Evolutionary conservation across 495 filamentous ascomycete genomes (phyloP), one percentile per base, ranked within the genome.

Genomic region (Neurospora tetraspora): DNA sequence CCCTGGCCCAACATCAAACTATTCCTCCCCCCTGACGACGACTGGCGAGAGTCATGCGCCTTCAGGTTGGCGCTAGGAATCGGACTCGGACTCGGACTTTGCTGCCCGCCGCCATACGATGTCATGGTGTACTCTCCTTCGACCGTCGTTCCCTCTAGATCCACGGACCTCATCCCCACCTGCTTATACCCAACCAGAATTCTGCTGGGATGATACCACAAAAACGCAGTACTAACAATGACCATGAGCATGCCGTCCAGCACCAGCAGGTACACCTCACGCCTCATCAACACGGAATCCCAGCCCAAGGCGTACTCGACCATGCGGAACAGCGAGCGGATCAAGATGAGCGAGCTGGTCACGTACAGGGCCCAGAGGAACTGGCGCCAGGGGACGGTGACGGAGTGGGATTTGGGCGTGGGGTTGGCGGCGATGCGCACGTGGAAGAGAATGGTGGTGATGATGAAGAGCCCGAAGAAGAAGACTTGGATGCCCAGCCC

Each of bases 311-410:
- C 73, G 71, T 89, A 93, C 81, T 93, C 91, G 14, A 90, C 80
- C 23, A 90, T 82, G 34, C 91, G 84, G 75, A 91, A 87, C 8
- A 92, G 72, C 9, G 83, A 88, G 7, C 91, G 85, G 3, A 91
- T 75, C 70, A 93, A 73, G 72, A 93, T 91, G 10, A 92, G 78
- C 1, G 75, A 77, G 70, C 83, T 86, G 7, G 82, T 81, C 6
- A 40, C 71, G 76, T 91, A 92, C 4, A 91, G 83, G 10, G 70
- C 74, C 39, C 86, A 79, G 27, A 78, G 69, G 69, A 91, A 77
- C 69, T 87, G 82, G 37, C 80, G 81, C 72, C 90, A 93, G 7
- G 70, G 71, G 2, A 69, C 59, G 12, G 42, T 61, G 23, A 76
- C 45, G 1, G 40, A 59, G 14, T 45, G 40, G 3, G 73, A 70